phyloP scores from a whole-genome alignment of 2,329 filamentous ascomycete species.

The Xylariaceae sp. region DNA sequence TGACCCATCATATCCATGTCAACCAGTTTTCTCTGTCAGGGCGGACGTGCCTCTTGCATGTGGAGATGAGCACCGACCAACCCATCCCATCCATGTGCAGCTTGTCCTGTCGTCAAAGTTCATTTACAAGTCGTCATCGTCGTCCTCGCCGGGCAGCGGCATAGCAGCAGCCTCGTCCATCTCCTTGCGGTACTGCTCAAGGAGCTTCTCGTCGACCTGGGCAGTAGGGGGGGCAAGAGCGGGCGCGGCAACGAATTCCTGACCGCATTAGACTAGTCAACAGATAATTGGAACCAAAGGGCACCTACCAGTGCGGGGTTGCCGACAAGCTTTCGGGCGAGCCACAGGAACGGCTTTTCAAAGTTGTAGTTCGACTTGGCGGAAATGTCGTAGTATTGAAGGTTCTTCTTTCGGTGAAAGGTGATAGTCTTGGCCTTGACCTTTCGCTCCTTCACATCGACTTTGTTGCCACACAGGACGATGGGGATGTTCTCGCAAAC shows the following conservation, averaged over 20 bases:
- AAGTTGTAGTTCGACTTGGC: constrained; percentile 99
- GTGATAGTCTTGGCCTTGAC: constrained; percentile 99
- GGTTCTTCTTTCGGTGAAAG: constrained; percentile 99
- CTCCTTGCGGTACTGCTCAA: constrained; percentile 83
- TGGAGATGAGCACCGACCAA: constrained; percentile 9
- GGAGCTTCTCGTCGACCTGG: constrained; percentile 79
- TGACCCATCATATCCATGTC: constrained; percentile 30
- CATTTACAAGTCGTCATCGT: constrained; percentile 68
- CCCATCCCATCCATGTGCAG: constrained; percentile 12
- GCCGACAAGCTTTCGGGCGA: constrained; percentile 96
- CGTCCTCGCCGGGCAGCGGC: constrained; percentile 94
- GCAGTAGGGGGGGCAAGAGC: constrained; percentile 94
- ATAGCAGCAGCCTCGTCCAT: constrained; percentile 78
- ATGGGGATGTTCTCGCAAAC: constrained; percentile 99
- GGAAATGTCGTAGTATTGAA: constrained; percentile 99
- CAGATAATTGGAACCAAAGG: background rate
- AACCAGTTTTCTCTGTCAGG: constrained; percentile 16
- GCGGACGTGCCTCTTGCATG: constrained; percentile 9
- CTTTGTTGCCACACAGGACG: constrained; percentile 98
- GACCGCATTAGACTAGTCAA: constrained; percentile 31
- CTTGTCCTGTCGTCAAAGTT: constrained; percentile 20
- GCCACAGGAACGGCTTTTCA: constrained; percentile 99
- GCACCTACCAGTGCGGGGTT: constrained; percentile 77
- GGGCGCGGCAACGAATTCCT: constrained; percentile 96
- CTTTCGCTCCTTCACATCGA: constrained; percentile 99